Evolutionary conservation across 1,139 yeast species (phyloP).

Genomic region (Scheffersomyces stambukii): DNA sequence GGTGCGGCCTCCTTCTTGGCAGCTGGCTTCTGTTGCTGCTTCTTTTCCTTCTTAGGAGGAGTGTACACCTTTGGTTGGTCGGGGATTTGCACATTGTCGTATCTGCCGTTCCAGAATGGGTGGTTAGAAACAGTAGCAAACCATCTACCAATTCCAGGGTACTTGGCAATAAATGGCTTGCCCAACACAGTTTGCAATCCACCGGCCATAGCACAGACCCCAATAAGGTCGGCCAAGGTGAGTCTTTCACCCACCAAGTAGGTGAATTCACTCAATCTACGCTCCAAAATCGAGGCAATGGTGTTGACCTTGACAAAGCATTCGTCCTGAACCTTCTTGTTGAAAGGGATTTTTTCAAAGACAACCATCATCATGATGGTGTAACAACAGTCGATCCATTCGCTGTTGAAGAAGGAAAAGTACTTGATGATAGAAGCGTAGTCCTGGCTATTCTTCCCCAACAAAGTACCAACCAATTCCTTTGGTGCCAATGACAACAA

Average conservation of each 20-base stretch:
- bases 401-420: slow-evolving; percentile 79
- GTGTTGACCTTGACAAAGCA: slow-evolving; percentile 36
- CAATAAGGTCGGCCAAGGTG: slow-evolving; percentile 77
- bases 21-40: slow-evolving; percentile 24
- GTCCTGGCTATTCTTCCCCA: slow-evolving; percentile 64
- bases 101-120: slow-evolving; percentile 44
- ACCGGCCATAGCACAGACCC: slow-evolving; percentile 56
- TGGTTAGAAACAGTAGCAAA: slow-evolving; percentile 63
- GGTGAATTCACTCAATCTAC: slow-evolving; percentile 69
- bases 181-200: slow-evolving; percentile 69
- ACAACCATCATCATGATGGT: too few species aligned
- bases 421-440: slow-evolving; percentile 73
- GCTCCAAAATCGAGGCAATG: slow-evolving; percentile 48
- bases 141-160: slow-evolving; percentile 84
- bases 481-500: slow-evolving; percentile 27
- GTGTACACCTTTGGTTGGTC: slow-evolving; percentile 63
- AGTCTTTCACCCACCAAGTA: slow-evolving; percentile 90
- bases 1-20: slow-evolving; percentile 20
- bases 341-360: slow-evolving; percentile 52
- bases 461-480: slow-evolving; percentile 27
- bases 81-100: slow-evolving; percentile 48
- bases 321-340: slow-evolving; percentile 74
- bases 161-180: slow-evolving; percentile 64
- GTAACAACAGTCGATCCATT: too few species aligned
- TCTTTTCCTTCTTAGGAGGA: slow-evolving; percentile 81